A percentile compares a stretch with the other conserved stretches of the same genome.
phyloP scores from a whole-genome alignment of 2,329 filamentous ascomycete species.

The Aphanoascus verrucosus region DNA sequence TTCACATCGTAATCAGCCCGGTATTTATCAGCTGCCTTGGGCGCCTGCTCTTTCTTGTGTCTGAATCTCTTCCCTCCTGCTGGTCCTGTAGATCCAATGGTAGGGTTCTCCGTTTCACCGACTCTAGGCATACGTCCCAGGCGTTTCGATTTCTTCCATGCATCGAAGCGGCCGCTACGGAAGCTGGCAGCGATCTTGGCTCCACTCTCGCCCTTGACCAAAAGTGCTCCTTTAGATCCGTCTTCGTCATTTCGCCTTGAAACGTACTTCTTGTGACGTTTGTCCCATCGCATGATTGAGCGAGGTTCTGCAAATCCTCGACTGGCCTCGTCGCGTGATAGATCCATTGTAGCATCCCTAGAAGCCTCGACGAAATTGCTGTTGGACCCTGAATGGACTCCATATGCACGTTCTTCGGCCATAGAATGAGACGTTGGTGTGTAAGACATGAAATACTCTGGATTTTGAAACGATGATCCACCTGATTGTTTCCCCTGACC shows the following conservation, averaged over 20 bases:
- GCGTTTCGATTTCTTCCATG: constrained; percentile 79
- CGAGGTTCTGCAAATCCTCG: constrained; percentile 69
- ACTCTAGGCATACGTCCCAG: constrained; percentile 67
- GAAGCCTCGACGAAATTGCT: constrained; percentile 79
- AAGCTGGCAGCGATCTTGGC: constrained; percentile 94
- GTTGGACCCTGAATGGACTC: constrained; percentile 70
- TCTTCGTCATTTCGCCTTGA: constrained; percentile 86
- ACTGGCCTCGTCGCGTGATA: constrained; percentile 70
- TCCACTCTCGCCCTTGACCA: constrained; percentile 81
- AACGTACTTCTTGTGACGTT: constrained; percentile 93
- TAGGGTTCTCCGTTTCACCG: constrained; percentile 62
- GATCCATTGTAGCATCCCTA: constrained; percentile 80
- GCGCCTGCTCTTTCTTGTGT: constrained; percentile 77
- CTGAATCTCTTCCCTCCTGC: constrained; percentile 54
- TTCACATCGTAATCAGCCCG: constrained; percentile 81
- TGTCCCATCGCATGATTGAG: constrained; percentile 85
- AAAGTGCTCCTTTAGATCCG: constrained; percentile 62
- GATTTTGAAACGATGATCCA: constrained; percentile 57
- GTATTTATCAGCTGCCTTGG: constrained; percentile 86
- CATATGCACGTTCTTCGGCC: constrained; percentile 84
- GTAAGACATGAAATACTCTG: constrained; percentile 95
- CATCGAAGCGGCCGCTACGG: constrained; percentile 85
- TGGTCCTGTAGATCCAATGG: constrained; percentile 22
- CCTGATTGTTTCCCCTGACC: constrained; percentile 21
- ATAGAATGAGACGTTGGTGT: constrained; percentile 68